Conservation (phyloP, 2,329 filamentous ascomycete species). For the Fusarium anthophilum region DNA sequence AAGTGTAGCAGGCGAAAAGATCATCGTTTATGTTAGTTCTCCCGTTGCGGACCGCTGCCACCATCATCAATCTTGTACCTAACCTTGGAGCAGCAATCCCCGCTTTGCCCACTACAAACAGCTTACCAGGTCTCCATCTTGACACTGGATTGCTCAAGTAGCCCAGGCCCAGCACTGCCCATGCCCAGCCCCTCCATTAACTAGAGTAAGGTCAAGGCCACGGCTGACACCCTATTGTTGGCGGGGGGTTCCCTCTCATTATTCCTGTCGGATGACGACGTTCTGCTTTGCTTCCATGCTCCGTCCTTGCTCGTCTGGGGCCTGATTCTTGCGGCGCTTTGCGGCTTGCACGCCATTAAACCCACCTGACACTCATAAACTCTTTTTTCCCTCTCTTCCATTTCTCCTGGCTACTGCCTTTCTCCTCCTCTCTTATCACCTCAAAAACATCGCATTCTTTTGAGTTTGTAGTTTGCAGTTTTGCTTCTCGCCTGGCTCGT, state of each 20-base stretch:
- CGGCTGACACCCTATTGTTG: conserved; percentile 42
- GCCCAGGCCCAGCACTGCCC: conserved; percentile 6
- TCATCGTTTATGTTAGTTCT: conserved; percentile 30
- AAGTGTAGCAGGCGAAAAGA: conserved; percentile 2
- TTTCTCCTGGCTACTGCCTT: conserved; percentile 18
- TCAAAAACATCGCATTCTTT: conserved; percentile 29
- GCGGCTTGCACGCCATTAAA: conserved; percentile 41
- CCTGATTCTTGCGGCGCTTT: conserved; percentile 39
- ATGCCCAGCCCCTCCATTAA: conserved; percentile 39
- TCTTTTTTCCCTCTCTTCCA: conserved; percentile 27
- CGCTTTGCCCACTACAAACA: conserved; percentile 31
- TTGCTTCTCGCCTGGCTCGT: conserved; percentile 2
- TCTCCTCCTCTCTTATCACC: conserved; percentile 9
- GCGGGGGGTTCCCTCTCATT: conserved; percentile 40
- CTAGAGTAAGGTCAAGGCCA: conserved; percentile 24
- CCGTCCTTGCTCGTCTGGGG: conserved; percentile 33
- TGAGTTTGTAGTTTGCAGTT: conserved; percentile 11
- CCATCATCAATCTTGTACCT: conserved; percentile 19
- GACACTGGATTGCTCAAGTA: neutral
- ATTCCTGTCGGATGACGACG: conserved; percentile 45
- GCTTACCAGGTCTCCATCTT: conserved; percentile 4
- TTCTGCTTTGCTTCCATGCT: conserved; percentile 37
- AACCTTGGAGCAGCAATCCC: conserved; percentile 21
- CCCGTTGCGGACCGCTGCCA: conserved; percentile 41
- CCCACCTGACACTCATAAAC: conserved; percentile 40